Base-by-base conservation (phyloP, 2,329 filamentous ascomycete species). In the Fusarium zealandicum region DNA sequence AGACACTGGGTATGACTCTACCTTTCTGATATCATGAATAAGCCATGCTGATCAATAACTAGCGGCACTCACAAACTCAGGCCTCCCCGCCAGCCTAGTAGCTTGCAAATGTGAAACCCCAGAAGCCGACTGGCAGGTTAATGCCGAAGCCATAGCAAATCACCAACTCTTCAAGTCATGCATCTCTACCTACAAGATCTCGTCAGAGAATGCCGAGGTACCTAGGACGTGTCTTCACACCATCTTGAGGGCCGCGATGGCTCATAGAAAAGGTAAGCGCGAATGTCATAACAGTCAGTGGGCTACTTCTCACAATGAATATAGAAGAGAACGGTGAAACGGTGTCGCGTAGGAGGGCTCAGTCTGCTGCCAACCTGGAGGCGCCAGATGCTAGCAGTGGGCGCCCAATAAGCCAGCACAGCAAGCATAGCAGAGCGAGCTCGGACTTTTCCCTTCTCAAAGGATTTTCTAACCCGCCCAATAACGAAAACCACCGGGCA, bases 61-160 rank as follows among this genome's bases (percentile, higher is more conserved):
- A 96, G 92, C 86, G 76, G 87, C 88, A 35, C 80, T 96, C 44
- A 83, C 86, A 52, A 89, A 88, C 65, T 86, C 89, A 14, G 82
- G 82, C 18, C 76, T 96, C 32, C 92, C 93, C 8, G 89, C 89
- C 46, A 82, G 93, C 58, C 82, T 97, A 35, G 90, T 96, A 44
- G 91, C 92, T 49, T 93, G 88, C 73, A 97, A 97, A 80, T 96
- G 91, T 78, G 93, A 97, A 72, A 84, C 86, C 43, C 86, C 88
- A 40, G 84, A 88, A 58, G 82, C 84, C 52, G 78, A 85, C 54
- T 87, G 89, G 68, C 83, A 91, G 69, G 80, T 96, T 50, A 86
- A 93, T 68, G 83, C 88, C 12, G 80, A 85, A 22, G 82, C 78
- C 49, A 81, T 95, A 36, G 77, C 82, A 39, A 74, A 73, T 51